Evolutionary conservation across 345 rosid species (phyloP).

Genomic region (Melaleuca quinquenervia): DNA sequence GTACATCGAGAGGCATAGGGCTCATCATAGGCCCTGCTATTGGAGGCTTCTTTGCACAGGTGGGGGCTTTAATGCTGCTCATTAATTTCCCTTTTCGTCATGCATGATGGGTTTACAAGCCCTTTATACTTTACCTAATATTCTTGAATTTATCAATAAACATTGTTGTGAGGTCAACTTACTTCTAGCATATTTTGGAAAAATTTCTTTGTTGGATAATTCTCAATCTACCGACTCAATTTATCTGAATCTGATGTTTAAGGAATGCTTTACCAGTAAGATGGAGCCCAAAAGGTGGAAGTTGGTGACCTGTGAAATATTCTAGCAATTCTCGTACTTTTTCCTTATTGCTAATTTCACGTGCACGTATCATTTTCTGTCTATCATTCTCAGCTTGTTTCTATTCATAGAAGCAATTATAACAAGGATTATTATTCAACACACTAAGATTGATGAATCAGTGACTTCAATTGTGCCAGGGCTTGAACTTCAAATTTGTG

Average conservation of each 20-base stretch:
- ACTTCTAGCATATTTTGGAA: not conserved
- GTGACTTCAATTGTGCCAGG: not conserved
- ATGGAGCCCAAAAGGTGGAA: not conserved
- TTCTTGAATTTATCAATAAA: not conserved
- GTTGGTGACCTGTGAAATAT: not conserved
- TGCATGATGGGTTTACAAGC: not conserved
- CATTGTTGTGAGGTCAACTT: not conserved
- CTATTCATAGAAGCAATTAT: not conserved
- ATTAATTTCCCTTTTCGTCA: not conserved
- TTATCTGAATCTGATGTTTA: not conserved
- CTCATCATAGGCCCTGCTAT: slow-evolving; percentile 14
- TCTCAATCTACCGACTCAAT: not conserved
- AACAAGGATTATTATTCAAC: not conserved
- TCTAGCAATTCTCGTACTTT: not conserved
- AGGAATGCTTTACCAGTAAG: not conserved
- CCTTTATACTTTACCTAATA: not conserved
- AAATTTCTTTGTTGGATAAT: not conserved
- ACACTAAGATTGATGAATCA: not conserved
- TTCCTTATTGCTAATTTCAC: not conserved
- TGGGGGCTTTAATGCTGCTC: not conserved
- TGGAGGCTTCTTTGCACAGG: slow-evolving; percentile 14
- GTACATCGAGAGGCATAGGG: slow-evolving; percentile 16
- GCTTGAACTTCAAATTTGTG: not conserved
- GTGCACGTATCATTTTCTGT: not conserved
- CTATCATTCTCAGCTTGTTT: not conserved